Evolutionary conservation across 208 protist genomes (phyloP).

Genomic region (Acanthamoeba triangularis): DNA sequence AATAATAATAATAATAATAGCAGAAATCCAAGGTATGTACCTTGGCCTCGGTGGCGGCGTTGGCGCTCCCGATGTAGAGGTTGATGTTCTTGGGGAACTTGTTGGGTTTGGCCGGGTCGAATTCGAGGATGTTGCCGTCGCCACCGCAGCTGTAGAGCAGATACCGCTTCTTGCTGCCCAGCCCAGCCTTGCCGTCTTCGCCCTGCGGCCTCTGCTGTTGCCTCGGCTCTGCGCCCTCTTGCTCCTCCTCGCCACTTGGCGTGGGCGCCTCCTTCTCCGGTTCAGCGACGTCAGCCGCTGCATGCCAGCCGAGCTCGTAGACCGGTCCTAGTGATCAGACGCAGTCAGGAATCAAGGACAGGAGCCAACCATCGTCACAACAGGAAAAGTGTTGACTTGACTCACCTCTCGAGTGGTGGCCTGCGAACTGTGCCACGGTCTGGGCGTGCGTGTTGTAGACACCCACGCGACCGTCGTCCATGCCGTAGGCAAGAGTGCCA

Average conservation of each 20-base stretch:
- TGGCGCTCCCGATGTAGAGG: neutral
- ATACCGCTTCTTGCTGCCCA: neutral
- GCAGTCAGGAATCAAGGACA: neutral
- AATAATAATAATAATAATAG: too few relatives aligned
- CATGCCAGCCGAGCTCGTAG: constrained; percentile 71
- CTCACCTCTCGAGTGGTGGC: constrained; percentile 28
- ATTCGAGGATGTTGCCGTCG: constrained; percentile 64
- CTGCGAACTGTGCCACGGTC: constrained; percentile 47
- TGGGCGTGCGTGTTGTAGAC: constrained; percentile 65
- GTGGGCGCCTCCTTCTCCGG: neutral
- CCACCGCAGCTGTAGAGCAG: constrained; percentile 70
- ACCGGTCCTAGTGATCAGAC: constrained; percentile 14
- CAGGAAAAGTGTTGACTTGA: too few relatives aligned
- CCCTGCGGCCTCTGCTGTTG: neutral
- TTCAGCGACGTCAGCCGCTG: neutral
- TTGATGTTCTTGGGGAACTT: constrained; percentile 65
- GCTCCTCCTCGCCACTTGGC: neutral
- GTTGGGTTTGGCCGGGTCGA: constrained; percentile 8
- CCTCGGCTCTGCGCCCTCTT: neutral
- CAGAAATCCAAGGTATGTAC: neutral
- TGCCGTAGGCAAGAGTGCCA: constrained; percentile 47
- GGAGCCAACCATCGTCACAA: neutral
- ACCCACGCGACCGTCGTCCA: constrained; percentile 57
- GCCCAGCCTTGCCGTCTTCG: neutral
- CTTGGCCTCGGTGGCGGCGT: neutral